Evolutionary conservation across 148 eudicot species (phyloP).

Genomic region (Simmondsia chinensis): DNA sequence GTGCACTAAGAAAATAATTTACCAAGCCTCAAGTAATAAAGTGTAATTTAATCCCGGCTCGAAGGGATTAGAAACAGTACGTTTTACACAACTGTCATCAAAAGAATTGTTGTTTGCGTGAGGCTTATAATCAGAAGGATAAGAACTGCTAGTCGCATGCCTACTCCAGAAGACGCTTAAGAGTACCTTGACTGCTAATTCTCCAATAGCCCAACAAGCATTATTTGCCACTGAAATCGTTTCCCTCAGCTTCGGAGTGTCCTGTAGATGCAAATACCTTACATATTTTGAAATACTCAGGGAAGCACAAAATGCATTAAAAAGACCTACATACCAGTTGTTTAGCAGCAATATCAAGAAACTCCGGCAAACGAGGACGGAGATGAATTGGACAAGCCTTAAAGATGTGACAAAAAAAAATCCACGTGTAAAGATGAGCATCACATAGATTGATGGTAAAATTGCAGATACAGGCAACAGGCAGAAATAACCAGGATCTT

Average conservation of each 20-base stretch:
- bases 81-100: too few species aligned
- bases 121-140: too few species aligned
- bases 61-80: too few species aligned
- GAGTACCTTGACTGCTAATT: constrained; percentile 85
- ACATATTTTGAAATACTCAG: constrained; percentile 1
- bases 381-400: constrained; percentile 95
- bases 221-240: constrained; percentile 91
- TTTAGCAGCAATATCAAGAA: constrained; percentile 75
- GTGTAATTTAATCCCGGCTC: too few species aligned
- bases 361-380: constrained; percentile 64
- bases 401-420: constrained; percentile 8
- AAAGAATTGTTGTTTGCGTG: too few species aligned
- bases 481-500: too few species aligned
- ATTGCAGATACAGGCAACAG: too few species aligned
- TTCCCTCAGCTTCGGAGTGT: constrained; percentile 64
- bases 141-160: too few species aligned
- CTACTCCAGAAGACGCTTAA: background rate
- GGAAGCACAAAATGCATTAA: background rate
- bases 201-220: constrained; percentile 99
- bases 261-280: constrained; percentile 28
- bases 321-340: constrained; percentile 59
- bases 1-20: too few species aligned
- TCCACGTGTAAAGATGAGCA: background rate
- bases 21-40: too few species aligned
- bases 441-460: too few species aligned